Base-by-base conservation (phyloP, 768 basidiomycete species). In the Hydnomerulius pinastri region DNA sequence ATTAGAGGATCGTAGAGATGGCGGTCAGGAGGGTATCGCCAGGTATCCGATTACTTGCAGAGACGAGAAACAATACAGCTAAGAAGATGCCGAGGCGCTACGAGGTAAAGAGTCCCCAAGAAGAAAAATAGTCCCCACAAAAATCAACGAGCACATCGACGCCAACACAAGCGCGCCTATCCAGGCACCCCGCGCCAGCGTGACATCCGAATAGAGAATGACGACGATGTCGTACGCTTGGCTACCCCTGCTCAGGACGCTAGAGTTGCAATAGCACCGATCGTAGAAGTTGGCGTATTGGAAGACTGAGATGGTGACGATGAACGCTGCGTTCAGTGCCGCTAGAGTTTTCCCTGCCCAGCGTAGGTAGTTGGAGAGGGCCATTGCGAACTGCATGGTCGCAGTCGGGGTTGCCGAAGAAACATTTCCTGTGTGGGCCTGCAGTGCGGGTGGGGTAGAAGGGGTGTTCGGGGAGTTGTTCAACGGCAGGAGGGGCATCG, bases 161-260 rank as follows among this genome's bases (percentile, higher is more conserved):
- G 67, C 65, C 2, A 77, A 57, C 8, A 48, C 55, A 0, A 72
- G 63, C 1, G 66, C 75, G 0, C 73, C 71, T 38, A 69, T 64
- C 74, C 76, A 76, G 11, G 70, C 69, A 0, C 10, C 25, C 30
- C 49, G 62, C 58, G 69, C 69, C 36, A 47, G 27, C 6, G 32
- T 21, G 7, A 71, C 20, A 35, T 73, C 73, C 4, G 39, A 46
- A 1, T 6, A 0, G 3, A 1, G 3, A 1, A 45, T 18, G 2
- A 15, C 3, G 2, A 76, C 63, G 13, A 76, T 63, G 11, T 63
- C 40, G 42, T 65, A 76, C 2, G 72, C 71, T 0, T 24, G 29
- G 1, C 30, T 2, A 11, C 64, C 60, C 55, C 62, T 53, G 0
- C 29, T 39, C 2, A 48, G 45, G 4, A 67, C 55, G 35, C 58